Evolutionary conservation across 805 yeast genomes (phyloP).

Genomic region (Pichia exigua): DNA sequence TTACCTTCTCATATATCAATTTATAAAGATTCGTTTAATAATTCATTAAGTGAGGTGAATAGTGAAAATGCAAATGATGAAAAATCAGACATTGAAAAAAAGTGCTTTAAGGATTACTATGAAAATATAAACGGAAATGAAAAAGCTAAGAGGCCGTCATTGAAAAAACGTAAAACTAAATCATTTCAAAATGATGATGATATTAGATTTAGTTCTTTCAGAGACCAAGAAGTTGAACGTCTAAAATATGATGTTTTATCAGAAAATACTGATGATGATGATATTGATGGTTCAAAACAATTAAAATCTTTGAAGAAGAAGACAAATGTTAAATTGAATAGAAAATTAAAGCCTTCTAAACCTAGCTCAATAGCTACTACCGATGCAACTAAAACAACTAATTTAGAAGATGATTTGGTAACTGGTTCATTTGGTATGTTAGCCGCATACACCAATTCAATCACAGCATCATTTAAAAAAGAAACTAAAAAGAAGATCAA

Average conservation of each 20-base stretch:
- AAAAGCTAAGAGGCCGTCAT: conserved; percentile 18
- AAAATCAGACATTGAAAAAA: conserved; percentile 15
- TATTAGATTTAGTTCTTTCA: conserved; percentile 7
- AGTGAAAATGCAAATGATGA: conserved; percentile 20
- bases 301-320: conserved; percentile 27
- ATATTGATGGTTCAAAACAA: conserved; percentile 29
- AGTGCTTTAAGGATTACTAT: not conserved
- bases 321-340: conserved; percentile 42
- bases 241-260: conserved; percentile 5
- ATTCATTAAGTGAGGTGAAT: conserved; percentile 13
- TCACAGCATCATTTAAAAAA: conserved; percentile 24
- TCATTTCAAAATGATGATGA: conserved; percentile 8
- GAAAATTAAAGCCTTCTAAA: conserved; percentile 43
- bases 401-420: conserved; percentile 4
- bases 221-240: conserved; percentile 8
- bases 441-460: conserved; percentile 19
- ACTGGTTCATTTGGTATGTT: conserved; percentile 17
- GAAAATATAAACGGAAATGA: conserved; percentile 18
- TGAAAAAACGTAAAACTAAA: conserved; percentile 13
- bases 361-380: conserved; percentile 4
- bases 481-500: conserved; percentile 11
- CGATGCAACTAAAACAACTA: not conserved
- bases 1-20: conserved; percentile 10
- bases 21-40: conserved; percentile 7
- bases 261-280: conserved; percentile 20